Percentiles rank a stretch among this genome's conserved stretches.
Conservation (phyloP, 257 asterid species). For the Ligustrum vulgare region DNA sequence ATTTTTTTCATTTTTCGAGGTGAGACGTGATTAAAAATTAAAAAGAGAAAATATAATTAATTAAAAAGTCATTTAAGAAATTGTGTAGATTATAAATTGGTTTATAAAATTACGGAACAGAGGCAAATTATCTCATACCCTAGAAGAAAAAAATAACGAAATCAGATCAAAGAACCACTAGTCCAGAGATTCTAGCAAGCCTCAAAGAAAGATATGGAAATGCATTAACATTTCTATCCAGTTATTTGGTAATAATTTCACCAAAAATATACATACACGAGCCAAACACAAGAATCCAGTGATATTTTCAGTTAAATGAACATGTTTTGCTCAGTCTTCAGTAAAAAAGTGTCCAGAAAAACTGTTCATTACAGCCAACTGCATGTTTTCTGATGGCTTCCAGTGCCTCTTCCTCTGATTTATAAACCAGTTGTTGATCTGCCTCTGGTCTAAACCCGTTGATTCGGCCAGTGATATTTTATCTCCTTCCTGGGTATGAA, state of each 20-base stretch:
- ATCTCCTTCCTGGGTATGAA: conserved; percentile 64
- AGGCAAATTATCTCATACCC: not conserved
- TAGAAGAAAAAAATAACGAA: not conserved
- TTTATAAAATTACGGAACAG: too few species aligned
- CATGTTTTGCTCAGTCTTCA: not conserved
- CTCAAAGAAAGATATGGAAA: not conserved
- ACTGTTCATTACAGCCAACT: conserved; percentile 82
- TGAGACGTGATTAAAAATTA: too few species aligned
- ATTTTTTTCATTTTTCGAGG: too few species aligned
- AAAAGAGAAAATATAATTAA: too few species aligned
- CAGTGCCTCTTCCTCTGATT: conserved; percentile 96
- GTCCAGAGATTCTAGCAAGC: not conserved
- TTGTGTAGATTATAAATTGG: too few species aligned
- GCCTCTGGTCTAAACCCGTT: conserved; percentile 90
- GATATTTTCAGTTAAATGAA: not conserved
- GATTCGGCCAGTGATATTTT: conserved; percentile 66
- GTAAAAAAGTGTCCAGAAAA: conserved; percentile 58
- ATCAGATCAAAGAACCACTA: not conserved
- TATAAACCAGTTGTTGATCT: conserved; percentile 96
- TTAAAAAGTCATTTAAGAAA: too few species aligned
- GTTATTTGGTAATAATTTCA: not conserved
- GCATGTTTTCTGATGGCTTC: conserved; percentile 96
- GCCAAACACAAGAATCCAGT: not conserved
- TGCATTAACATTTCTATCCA: not conserved
- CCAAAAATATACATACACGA: not conserved